Percentiles rank a stretch among this genome's conserved stretches.
Evolutionary conservation across 202 grass and related monocot genomes (phyloP).

Genomic region (Alloteropsis angusta): DNA sequence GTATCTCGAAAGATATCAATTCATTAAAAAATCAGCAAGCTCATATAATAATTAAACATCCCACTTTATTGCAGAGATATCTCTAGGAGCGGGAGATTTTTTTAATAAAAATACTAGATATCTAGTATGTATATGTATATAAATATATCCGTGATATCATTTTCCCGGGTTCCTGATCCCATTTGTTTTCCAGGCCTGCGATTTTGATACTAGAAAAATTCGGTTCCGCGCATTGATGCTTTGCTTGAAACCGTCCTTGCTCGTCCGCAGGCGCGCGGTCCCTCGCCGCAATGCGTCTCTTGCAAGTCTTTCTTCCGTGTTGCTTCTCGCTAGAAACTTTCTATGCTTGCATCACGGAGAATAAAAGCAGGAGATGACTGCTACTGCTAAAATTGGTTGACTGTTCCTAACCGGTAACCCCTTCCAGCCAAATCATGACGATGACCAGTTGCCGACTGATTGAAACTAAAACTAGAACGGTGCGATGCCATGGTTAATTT

Average conservation of each 20-base stretch:
- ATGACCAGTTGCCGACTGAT: neutral
- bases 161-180: neutral
- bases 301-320: conserved; percentile 17
- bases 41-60: neutral
- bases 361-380: neutral
- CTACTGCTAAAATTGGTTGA: neutral
- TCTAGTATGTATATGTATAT: neutral
- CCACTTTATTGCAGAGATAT: neutral
- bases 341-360: conserved; percentile 6
- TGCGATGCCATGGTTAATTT: neutral
- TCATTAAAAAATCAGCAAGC: neutral
- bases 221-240: conserved; percentile 7
- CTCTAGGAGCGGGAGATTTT: too few species aligned
- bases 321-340: neutral
- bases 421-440: neutral
- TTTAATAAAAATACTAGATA: too few species aligned
- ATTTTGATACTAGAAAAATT: neutral
- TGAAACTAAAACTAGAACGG: neutral
- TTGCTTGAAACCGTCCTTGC: neutral
- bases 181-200: neutral
- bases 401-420: neutral
- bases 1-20: too few species aligned
- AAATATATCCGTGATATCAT: neutral
- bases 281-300: conserved; percentile 16
- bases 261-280: conserved; percentile 10